These are phyloP conservation scores for Yarrowia keelungensis DNA, from an alignment of 805 yeast species.

Conservation along the genomic window DNA sequence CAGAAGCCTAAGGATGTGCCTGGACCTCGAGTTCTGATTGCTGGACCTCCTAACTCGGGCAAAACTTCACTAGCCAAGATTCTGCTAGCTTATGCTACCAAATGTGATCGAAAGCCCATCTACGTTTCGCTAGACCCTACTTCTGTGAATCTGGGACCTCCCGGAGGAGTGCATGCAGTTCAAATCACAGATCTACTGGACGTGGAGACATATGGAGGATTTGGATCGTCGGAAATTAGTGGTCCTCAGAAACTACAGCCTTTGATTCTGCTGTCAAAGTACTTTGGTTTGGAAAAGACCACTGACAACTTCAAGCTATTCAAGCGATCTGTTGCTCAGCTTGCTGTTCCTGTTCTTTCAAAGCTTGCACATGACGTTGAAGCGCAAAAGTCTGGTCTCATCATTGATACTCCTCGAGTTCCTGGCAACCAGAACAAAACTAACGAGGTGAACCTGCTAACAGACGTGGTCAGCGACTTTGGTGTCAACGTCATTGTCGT, in stretches of 20 bases:
- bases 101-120: conserved; percentile 71
- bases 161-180: conserved; percentile 85
- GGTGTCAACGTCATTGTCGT: conserved; percentile 67
- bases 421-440: conserved; percentile 47
- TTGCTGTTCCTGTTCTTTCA: conserved; percentile 57
- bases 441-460: conserved; percentile 55
- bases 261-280: conserved; percentile 88
- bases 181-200: conserved; percentile 83
- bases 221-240: conserved; percentile 79
- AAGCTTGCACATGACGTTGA: conserved; percentile 60
- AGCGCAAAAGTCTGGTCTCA: conserved; percentile 59
- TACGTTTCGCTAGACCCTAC: conserved; percentile 80
- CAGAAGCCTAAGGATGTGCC: conserved; percentile 35
- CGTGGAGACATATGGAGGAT: conserved; percentile 65
- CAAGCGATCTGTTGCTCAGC: conserved; percentile 56
- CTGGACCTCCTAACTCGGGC: conserved; percentile 79
- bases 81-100: conserved; percentile 75
- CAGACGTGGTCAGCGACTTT: conserved; percentile 65
- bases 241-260: conserved; percentile 61
- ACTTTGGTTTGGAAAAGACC: conserved; percentile 72
- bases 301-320: conserved; percentile 65
- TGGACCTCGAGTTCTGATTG: conserved; percentile 66
- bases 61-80: conserved; percentile 78
- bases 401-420: conserved; percentile 78
- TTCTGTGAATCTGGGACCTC: conserved; percentile 72